Evolutionary conservation across 2,329 filamentous ascomycete genomes (phyloP), one percentile per base, ranked within the genome.

Genomic region (Diaporthe australafricana): DNA sequence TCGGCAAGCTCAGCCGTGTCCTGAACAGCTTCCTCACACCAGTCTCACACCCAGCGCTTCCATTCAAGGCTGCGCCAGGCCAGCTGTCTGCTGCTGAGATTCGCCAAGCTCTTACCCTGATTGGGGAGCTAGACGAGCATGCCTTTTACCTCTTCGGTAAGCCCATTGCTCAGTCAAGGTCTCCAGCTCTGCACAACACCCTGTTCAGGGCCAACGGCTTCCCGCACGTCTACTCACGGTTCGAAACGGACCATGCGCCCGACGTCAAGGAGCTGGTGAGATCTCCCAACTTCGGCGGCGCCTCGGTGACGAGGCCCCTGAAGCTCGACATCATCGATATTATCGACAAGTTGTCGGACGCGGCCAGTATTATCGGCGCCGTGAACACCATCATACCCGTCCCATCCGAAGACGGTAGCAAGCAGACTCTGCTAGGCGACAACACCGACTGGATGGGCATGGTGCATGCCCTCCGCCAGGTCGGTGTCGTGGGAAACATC

Each of bases 391-490:
- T 99, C 77, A 90, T 98, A 35, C 91, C 93, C 0, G 79, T 89
- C 3, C 62, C 65, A 38, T 68, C 62, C 17, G 79, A 79, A 32
- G 79, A 83, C 9, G 78, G 76, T 9, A 84, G 81, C 3, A 81
- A 85, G 69, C 82, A 82, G 62, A 88, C 86, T 27, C 89, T 98
- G 3, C 81, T 93, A 20, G 96, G 96, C 53, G 93, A 95, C 80
- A 99, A 99, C 82, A 99, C 96, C 16, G 96, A 99, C 84, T 99
- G 95, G 93, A 89, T 91, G 78, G 96, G 96, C 74, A 99, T 99
- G 91, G 90, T 93, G 2, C 90, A 93, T 76, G 92, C 94, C 4
- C 88, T 99, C 25, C 90, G 88, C 71, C 89, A 89, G 52, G 91
- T 90, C 2, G 94, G 94, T 9, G 85, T 93, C 48, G 83, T 73